phyloP scores from a whole-genome alignment of 805 yeast species.

The Kuraishia cidri region DNA sequence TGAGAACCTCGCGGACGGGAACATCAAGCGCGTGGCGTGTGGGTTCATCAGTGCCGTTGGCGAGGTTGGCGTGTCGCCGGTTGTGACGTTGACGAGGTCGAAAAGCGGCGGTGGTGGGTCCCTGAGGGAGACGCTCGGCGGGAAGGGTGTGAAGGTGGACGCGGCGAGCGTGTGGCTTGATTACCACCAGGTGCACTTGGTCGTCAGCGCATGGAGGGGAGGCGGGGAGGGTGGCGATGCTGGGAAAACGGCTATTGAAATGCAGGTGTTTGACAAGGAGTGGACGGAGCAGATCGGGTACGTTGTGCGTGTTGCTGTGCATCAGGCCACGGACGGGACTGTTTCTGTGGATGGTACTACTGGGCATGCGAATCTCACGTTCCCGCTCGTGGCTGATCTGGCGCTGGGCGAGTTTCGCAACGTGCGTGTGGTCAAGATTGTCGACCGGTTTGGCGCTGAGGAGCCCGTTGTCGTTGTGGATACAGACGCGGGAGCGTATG shows the following conservation, averaged over 20 bases:
- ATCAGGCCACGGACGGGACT: too few species aligned
- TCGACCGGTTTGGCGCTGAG: constrained; percentile 1
- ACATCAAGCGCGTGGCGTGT: not conserved
- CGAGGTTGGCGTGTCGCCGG: not conserved
- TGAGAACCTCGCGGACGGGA: not conserved
- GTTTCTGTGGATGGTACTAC: not conserved
- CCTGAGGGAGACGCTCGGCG: too few species aligned
- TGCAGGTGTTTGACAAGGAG: not conserved
- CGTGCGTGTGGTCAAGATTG: not conserved
- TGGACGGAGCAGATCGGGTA: not conserved
- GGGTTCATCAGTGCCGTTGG: not conserved
- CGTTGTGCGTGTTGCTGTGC: not conserved
- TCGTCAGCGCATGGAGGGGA: too few species aligned
- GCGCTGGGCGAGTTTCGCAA: not conserved
- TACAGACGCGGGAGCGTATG: not conserved
- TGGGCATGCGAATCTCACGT: not conserved
- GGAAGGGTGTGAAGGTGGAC: not conserved
- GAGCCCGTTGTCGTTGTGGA: constrained; percentile 1
- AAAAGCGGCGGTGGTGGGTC: too few species aligned
- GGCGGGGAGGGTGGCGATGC: not conserved
- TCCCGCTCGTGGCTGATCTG: not conserved
- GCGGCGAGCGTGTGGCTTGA: not conserved
- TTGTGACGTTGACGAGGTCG: not conserved
- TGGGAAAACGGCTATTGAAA: not conserved
- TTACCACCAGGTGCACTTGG: not conserved